These are phyloP conservation scores for Pisolithus microcarpus DNA, from an alignment of 768 basidiomycete species.

Conservation along the genomic window DNA sequence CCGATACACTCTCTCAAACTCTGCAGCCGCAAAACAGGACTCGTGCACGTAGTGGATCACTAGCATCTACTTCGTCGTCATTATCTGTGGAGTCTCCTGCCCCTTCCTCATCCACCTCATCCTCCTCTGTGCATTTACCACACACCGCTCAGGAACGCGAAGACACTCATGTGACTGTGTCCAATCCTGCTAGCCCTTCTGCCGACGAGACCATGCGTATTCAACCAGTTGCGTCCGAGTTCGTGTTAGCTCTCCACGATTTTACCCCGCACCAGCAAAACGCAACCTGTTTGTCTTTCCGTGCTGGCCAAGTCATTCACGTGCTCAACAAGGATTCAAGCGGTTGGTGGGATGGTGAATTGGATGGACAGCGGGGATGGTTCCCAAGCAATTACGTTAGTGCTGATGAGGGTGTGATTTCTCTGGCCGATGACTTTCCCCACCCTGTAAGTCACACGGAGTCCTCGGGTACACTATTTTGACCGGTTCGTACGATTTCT, in stretches of 20 bases:
- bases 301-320: constrained; percentile 84
- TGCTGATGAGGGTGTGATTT: constrained; percentile 43
- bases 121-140: constrained; percentile 43
- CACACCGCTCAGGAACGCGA: constrained; percentile 26
- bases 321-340: constrained; percentile 82
- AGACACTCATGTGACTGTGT: constrained; percentile 4
- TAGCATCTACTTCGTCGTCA: constrained; percentile 51
- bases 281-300: constrained; percentile 81
- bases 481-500: constrained; percentile 1
- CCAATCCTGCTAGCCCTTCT: constrained; percentile 36
- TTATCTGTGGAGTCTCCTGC: constrained; percentile 50
- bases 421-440: constrained; percentile 50
- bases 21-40: constrained; percentile 9
- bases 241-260: constrained; percentile 89
- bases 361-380: constrained; percentile 88
- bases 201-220: constrained; percentile 46
- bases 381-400: constrained; percentile 97
- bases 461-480: not conserved
- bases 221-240: constrained; percentile 43
- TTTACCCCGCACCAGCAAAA: constrained; percentile 66
- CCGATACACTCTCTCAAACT: constrained; percentile 22
- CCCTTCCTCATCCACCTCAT: constrained; percentile 52
- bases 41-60: constrained; percentile 45
- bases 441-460: constrained; percentile 30
- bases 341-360: constrained; percentile 99